Evolutionary conservation across 352 stramenopile species (phyloP).

Genomic region (Globisporangium cystogenes): DNA sequence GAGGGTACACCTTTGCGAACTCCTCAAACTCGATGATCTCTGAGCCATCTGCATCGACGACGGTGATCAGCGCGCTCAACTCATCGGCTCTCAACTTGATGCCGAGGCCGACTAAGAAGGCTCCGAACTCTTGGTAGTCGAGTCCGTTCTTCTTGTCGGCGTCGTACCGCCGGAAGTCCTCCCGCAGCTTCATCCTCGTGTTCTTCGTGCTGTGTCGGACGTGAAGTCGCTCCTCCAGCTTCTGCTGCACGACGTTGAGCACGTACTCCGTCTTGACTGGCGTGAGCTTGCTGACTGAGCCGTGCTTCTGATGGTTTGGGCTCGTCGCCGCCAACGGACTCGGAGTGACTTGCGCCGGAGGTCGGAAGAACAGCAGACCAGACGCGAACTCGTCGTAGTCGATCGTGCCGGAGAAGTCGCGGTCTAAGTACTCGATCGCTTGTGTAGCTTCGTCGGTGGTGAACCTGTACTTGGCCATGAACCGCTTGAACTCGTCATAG

Average conservation of each 20-base stretch:
- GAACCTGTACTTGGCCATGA: constrained; percentile 63
- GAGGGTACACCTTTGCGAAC: constrained; percentile 21
- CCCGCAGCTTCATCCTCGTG: constrained; percentile 15
- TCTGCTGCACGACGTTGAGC: constrained; percentile 13
- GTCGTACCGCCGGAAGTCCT: constrained; percentile 49
- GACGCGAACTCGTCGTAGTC: constrained; percentile 73
- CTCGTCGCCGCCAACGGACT: not conserved
- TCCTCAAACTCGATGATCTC: constrained; percentile 41
- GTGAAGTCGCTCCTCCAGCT: constrained; percentile 11
- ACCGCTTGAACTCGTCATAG: constrained; percentile 60
- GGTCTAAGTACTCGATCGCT: constrained; percentile 49
- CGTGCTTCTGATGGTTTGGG: not conserved
- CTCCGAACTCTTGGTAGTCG: constrained; percentile 56
- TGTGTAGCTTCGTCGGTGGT: constrained; percentile 30
- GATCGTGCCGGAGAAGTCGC: constrained; percentile 54
- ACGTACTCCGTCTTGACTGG: constrained; percentile 17
- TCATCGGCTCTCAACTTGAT: constrained; percentile 47
- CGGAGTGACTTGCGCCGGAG: constrained; percentile 13
- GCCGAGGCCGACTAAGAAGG: constrained; percentile 45
- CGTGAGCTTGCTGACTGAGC: constrained; percentile 1
- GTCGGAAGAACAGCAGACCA: constrained; percentile 58
- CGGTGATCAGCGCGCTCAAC: constrained; percentile 25
- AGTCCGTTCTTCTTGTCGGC: constrained; percentile 37
- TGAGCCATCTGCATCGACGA: constrained; percentile 39
- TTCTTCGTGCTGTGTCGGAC: constrained; percentile 11